Evolutionary conservation across 306 rosid genomes (phyloP), one percentile per base, ranked within the genome.

Genomic region (Sicyos baderoa): DNA sequence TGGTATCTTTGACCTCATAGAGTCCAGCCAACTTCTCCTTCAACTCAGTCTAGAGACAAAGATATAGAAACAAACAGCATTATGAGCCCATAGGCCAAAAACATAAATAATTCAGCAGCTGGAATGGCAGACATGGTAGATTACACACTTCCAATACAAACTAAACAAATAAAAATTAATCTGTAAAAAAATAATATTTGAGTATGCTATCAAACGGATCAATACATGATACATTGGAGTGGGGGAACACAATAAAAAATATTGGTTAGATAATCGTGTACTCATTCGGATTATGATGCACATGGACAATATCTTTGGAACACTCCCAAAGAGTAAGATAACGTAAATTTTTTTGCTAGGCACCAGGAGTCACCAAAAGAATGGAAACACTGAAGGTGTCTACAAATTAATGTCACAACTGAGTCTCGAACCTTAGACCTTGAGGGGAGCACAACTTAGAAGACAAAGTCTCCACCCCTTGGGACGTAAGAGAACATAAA

Each of bases 1-100:
- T 93, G 0, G 92, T 74, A 78, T 93, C 97, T 80, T 88, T 93
- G 45, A 86, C 97, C 1, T 89, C 97, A 19, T 89, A 93, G 72
- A 93, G 80, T 19, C 83, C 85, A 6, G 83, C 78, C 0, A 93
- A 74, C 81, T 93, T 89, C 82, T 93, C 98, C 94, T 93, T 93
- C 29, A 93, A 86, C 79, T 93, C 98, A 10, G 91, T 86, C 98
- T 92, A 58, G 3, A 63, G 16, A 12, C 3, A 49, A 70, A 75
- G 1, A 40, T 40, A 53, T 17, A 27, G 11, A 74, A 37, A 42
- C 19, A 13, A 11, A 55, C 2, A 42, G 12, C 14, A 21, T 2
- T 4, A 45, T 25, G 37, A 54, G 4, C 57, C 22, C 44, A 67
- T 25, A 65, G 13, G 22, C 22, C 17, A 22, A 18, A 37, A 6